Conservation (phyloP, 129 eudicot species). For the Flaveria brownii region DNA sequence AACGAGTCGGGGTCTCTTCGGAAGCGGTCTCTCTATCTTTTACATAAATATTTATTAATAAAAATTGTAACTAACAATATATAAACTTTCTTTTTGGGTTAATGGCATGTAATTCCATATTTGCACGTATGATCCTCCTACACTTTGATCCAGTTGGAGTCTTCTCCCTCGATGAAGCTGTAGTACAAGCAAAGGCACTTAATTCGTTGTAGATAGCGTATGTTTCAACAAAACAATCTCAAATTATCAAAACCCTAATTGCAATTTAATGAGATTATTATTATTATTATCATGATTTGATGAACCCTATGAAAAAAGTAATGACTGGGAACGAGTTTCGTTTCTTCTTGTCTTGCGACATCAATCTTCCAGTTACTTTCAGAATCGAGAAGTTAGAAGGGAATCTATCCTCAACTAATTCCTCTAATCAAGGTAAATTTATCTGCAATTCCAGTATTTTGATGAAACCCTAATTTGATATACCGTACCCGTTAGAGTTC, state of each 20-base stretch:
- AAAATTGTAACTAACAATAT: no score
- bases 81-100: no score
- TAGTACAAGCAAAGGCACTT: constrained; percentile 22
- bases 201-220: background rate
- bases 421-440: constrained; percentile 54
- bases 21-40: no score
- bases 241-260: constrained; percentile 32
- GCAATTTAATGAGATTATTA: background rate
- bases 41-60: no score
- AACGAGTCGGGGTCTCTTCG: no score
- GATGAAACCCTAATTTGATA: constrained; percentile 15
- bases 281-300: background rate
- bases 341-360: constrained; percentile 92
- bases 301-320: constrained; percentile 15
- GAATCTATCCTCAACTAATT: constrained; percentile 43
- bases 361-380: constrained; percentile 90
- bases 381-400: constrained; percentile 87
- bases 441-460: background rate
- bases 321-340: constrained; percentile 88
- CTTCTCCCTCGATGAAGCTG: constrained; percentile 27
- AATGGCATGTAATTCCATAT: no score
- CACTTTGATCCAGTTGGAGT: constrained; percentile 21
- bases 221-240: background rate
- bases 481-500: constrained; percentile 19
- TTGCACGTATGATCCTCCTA: no score